Conservation (phyloP, 2,329 filamentous ascomycete species). For the Hymenoscyphus fructigenus region DNA sequence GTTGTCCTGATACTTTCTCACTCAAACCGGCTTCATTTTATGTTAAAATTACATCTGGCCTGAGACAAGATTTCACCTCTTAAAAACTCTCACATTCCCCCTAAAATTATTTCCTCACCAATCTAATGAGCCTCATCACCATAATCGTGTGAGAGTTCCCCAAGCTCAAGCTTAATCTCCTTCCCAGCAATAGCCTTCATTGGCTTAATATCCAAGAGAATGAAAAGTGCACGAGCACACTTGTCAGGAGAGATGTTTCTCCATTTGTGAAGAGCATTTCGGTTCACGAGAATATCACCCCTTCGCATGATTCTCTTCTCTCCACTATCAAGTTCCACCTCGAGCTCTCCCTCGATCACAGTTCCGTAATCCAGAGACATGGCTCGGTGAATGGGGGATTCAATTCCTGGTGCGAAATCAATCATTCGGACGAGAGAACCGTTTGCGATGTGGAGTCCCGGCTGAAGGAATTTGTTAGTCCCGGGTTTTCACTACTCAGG, state of each 20-base stretch:
- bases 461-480: background rate
- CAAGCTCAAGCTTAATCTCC: constrained; percentile 1
- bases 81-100: background rate
- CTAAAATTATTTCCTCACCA: background rate
- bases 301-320: constrained; percentile 3
- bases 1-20: background rate
- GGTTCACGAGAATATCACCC: constrained; percentile 7
- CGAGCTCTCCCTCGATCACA: constrained; percentile 32
- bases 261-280: background rate
- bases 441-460: constrained; percentile 6
- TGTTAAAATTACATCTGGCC: background rate
- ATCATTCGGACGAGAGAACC: constrained; percentile 15
- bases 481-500: background rate
- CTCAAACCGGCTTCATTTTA: background rate
- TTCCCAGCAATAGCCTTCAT: background rate
- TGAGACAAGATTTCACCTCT: background rate
- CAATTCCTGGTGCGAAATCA: constrained; percentile 15
- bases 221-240: constrained; percentile 3
- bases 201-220: background rate
- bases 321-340: constrained; percentile 1
- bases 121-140: background rate
- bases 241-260: background rate
- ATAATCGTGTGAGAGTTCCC: background rate
- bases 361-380: constrained; percentile 41
- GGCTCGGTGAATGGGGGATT: constrained; percentile 41